phyloP scores from a whole-genome alignment of 2,329 filamentous ascomycete species.

The Helotiales sp. region DNA sequence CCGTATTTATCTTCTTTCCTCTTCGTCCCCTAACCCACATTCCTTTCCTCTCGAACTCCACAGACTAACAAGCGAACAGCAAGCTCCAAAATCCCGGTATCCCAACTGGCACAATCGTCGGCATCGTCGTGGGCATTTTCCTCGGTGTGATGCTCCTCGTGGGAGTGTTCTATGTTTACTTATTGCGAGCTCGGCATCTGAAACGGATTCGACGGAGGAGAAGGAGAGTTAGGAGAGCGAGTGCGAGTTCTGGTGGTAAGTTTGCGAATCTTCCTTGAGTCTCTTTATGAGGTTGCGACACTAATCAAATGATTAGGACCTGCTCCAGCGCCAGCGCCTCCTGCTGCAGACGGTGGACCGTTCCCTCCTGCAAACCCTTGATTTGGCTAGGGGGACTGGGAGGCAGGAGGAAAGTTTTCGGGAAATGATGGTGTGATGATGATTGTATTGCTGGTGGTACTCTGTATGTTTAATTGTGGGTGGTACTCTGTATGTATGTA shows the following conservation, averaged over 20 bases:
- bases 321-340: background rate
- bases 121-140: conserved; percentile 30
- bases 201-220: conserved; percentile 7
- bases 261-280: background rate
- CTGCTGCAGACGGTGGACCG: background rate
- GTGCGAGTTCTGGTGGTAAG: background rate
- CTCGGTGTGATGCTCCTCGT: conserved; percentile 19
- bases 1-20: background rate
- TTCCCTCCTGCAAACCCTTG: conserved; percentile 1
- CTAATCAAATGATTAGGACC: background rate
- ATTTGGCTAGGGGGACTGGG: background rate
- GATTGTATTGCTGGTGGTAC: too few relatives aligned
- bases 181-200: conserved; percentile 24
- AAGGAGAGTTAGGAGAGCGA: conserved; percentile 4
- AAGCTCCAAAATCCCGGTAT: conserved; percentile 13
- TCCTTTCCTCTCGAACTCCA: background rate
- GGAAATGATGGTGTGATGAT: too few relatives aligned
- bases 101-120: conserved; percentile 26
- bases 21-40: background rate
- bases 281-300: background rate
- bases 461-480: background rate
- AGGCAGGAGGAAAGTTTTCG: too few relatives aligned
- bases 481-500: conserved; percentile 3
- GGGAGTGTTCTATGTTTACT: conserved; percentile 32
- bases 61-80: too few relatives aligned